These are phyloP conservation scores for Termitomyces sp. DNA, from an alignment of 768 basidiomycete genomes.

Conservation along the genomic window DNA sequence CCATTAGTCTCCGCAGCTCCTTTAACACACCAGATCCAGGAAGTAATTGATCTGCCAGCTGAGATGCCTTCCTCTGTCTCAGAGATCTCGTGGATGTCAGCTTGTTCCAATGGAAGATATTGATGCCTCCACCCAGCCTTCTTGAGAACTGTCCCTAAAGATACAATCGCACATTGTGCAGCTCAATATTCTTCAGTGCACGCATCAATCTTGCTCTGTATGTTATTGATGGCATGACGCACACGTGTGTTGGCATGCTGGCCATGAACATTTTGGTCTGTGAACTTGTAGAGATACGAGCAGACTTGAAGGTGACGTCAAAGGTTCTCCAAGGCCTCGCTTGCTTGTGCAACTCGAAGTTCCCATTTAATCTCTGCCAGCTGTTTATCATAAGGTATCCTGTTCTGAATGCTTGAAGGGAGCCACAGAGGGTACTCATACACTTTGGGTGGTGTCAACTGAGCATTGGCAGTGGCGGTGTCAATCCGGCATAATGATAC, in stretches of 20 bases:
- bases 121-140: neutral
- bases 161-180: neutral
- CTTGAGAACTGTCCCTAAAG: neutral
- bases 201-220: neutral
- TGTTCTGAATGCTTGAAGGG: neutral
- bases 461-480: neutral
- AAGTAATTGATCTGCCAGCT: neutral
- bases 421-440: slow-evolving; percentile 4
- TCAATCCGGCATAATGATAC: neutral
- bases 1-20: neutral
- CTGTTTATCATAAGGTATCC: slow-evolving; percentile 2
- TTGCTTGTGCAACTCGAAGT: slow-evolving; percentile 7
- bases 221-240: neutral
- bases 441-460: neutral
- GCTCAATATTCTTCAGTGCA: neutral
- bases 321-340: slow-evolving; percentile 9
- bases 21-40: neutral
- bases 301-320: slow-evolving; percentile 8
- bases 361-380: slow-evolving; percentile 12
- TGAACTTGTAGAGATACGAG: slow-evolving; percentile 8
- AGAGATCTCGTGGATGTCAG: neutral
- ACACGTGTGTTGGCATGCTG: slow-evolving; percentile 11
- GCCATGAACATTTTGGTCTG: slow-evolving; percentile 8
- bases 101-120: neutral
- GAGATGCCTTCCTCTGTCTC: neutral